Conservation (phyloP, 768 basidiomycete species). For the Tulasnella sp. region DNA sequence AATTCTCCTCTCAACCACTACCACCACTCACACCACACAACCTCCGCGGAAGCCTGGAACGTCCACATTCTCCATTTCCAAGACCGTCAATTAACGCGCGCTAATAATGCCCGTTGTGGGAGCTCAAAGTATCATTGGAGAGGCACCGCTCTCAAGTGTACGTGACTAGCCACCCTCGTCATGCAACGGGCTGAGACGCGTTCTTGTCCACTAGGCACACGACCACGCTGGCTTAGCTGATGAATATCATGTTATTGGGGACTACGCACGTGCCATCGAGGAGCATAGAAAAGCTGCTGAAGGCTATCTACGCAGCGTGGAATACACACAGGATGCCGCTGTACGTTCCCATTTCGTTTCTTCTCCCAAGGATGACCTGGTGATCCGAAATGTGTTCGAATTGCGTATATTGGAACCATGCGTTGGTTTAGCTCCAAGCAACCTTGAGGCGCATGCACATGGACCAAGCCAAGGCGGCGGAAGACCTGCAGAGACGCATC, state of each 20-base stretch:
- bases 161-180: not conserved
- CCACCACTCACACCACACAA: slow-evolving; percentile 9
- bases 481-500: slow-evolving; percentile 60
- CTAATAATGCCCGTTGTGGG: slow-evolving; percentile 3
- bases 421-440: slow-evolving; percentile 49
- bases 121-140: slow-evolving; percentile 2
- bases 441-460: slow-evolving; percentile 64
- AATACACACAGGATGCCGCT: slow-evolving; percentile 60
- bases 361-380: slow-evolving; percentile 2
- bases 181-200: not conserved
- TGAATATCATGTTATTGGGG: slow-evolving; percentile 3
- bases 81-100: not conserved
- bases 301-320: slow-evolving; percentile 58
- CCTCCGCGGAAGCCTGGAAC: not conserved
- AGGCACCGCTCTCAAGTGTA: slow-evolving; percentile 5
- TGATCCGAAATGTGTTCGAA: not conserved
- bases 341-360: slow-evolving; percentile 31
- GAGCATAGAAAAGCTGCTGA: slow-evolving; percentile 67
- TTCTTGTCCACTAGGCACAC: slow-evolving; percentile 1
- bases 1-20: not conserved
- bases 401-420: not conserved
- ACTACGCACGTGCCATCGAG: slow-evolving; percentile 27
- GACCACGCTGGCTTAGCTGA: slow-evolving; percentile 10
- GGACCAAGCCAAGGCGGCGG: slow-evolving; percentile 56
- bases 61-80: not conserved